A percentile compares a stretch with the other conserved stretches of the same genome.
These are phyloP conservation scores for Massariosphaeria phaeospora DNA, from an alignment of 495 filamentous ascomycete species.

Conservation along the genomic window DNA sequence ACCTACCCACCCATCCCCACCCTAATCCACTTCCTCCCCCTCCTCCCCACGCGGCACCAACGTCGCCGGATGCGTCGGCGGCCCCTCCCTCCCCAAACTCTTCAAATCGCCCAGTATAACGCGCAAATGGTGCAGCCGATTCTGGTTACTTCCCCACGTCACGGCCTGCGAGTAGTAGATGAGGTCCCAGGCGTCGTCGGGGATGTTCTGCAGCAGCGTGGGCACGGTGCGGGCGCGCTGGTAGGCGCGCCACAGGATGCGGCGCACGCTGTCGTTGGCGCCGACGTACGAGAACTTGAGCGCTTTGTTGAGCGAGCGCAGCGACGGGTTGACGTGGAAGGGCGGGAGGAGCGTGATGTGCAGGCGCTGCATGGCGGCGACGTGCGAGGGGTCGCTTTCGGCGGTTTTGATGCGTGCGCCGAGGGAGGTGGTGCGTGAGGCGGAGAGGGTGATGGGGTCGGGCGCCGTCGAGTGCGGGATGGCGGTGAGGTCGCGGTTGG, in stretches of 20 bases:
- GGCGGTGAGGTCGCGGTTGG: neutral
- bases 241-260: conserved; percentile 28
- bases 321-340: conserved; percentile 14
- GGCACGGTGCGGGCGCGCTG: conserved; percentile 19
- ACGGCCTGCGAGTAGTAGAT: conserved; percentile 30
- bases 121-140: conserved; percentile 25
- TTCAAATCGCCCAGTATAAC: conserved; percentile 19
- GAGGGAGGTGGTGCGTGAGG: conserved; percentile 3
- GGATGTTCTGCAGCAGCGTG: conserved; percentile 22
- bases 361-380: conserved; percentile 19
- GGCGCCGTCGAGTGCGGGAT: too few relatives aligned
- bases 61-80: conserved; percentile 17
- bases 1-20: neutral
- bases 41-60: neutral
- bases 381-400: conserved; percentile 25
- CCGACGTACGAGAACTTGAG: conserved; percentile 25
- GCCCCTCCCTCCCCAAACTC: conserved; percentile 28
- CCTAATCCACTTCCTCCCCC: neutral
- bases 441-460: conserved; percentile 14
- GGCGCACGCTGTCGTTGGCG: conserved; percentile 25
- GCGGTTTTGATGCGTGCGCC: conserved; percentile 13
- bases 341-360: conserved; percentile 21
- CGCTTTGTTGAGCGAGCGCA: conserved; percentile 17
- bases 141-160: conserved; percentile 23
- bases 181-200: conserved; percentile 31